phyloP scores from a whole-genome alignment of 345 rosid genomes.

The Balakata baccata region DNA sequence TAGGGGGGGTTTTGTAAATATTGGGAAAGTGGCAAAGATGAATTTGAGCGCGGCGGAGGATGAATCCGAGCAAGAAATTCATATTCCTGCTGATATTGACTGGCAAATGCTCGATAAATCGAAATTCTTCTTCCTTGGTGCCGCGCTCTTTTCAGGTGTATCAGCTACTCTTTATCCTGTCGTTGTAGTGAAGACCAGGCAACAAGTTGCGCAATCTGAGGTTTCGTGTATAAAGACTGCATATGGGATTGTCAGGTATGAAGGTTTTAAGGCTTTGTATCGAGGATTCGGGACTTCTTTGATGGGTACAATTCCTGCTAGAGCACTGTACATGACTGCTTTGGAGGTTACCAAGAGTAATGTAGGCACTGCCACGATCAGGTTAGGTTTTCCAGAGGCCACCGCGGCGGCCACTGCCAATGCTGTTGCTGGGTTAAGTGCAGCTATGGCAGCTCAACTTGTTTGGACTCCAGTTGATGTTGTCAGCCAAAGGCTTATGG shows the following conservation, averaged over 20 bases:
- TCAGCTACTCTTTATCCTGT: constrained; percentile 77
- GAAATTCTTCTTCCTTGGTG: constrained; percentile 83
- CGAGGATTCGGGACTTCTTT: constrained; percentile 88
- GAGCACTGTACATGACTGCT: constrained; percentile 84
- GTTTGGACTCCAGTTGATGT: constrained; percentile 98
- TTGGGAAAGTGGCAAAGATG: constrained; percentile 48
- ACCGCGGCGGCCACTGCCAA: constrained; percentile 66
- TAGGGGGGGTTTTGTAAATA: constrained; percentile 5
- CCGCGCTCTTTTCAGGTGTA: constrained; percentile 84
- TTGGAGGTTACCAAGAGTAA: constrained; percentile 87
- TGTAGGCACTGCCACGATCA: constrained; percentile 63
- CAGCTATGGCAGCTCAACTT: constrained; percentile 90
- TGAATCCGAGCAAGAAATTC: constrained; percentile 48
- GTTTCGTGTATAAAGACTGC: constrained; percentile 55
- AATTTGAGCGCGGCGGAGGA: constrained; percentile 57
- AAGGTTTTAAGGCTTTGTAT: constrained; percentile 72
- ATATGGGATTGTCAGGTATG: constrained; percentile 49
- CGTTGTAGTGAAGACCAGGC: constrained; percentile 79
- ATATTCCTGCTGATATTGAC: constrained; percentile 61
- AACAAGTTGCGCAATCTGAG: constrained; percentile 61
- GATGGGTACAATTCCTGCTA: constrained; percentile 89
- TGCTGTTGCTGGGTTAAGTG: constrained; percentile 74
- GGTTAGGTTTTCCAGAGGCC: constrained; percentile 66
- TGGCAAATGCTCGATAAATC: constrained; percentile 94
- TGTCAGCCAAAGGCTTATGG: constrained; percentile 91